These are phyloP conservation scores for Neurospora sp. DNA, from an alignment of 495 filamentous ascomycete species.

Conservation along the genomic window DNA sequence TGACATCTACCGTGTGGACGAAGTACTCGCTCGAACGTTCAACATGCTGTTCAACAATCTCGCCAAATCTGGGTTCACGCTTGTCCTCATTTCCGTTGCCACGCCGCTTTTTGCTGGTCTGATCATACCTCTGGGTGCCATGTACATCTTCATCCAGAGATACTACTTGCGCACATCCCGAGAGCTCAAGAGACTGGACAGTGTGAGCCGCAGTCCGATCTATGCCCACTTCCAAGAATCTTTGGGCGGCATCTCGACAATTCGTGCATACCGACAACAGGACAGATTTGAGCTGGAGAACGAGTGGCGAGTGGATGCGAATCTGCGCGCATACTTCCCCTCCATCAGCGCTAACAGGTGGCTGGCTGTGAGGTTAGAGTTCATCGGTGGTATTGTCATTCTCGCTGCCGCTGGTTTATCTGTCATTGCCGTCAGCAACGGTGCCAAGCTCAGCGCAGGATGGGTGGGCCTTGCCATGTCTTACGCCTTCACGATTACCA, in stretches of 20 bases:
- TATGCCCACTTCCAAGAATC: constrained; percentile 99
- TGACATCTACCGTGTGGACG: constrained; percentile 93
- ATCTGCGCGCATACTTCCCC: constrained; percentile 90
- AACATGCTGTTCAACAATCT: constrained; percentile 91
- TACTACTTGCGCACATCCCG: constrained; percentile 96
- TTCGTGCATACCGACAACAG: constrained; percentile 89
- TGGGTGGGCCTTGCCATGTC: constrained; percentile 93
- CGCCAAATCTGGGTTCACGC: constrained; percentile 74
- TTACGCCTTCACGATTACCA: constrained; percentile 93
- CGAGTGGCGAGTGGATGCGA: constrained; percentile 95
- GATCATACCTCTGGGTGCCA: constrained; percentile 66
- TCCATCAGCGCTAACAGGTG: constrained; percentile 94
- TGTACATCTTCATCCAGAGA: constrained; percentile 90
- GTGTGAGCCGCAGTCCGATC: constrained; percentile 88
- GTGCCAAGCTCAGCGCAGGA: constrained; percentile 59
- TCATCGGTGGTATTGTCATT: constrained; percentile 93
- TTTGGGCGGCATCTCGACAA: constrained; percentile 89
- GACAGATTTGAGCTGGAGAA: constrained; percentile 84
- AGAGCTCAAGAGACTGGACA: constrained; percentile 93
- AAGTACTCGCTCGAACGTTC: constrained; percentile 85
- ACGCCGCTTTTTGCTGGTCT: constrained; percentile 75
- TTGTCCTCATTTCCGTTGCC: constrained; percentile 70
- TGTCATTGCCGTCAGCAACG: constrained; percentile 67
- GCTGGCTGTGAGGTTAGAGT: constrained; percentile 91
- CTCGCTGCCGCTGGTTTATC: constrained; percentile 75